Base-by-base conservation (phyloP, 352 stramenopile genomes). In the Pythium dissotocum region DNA sequence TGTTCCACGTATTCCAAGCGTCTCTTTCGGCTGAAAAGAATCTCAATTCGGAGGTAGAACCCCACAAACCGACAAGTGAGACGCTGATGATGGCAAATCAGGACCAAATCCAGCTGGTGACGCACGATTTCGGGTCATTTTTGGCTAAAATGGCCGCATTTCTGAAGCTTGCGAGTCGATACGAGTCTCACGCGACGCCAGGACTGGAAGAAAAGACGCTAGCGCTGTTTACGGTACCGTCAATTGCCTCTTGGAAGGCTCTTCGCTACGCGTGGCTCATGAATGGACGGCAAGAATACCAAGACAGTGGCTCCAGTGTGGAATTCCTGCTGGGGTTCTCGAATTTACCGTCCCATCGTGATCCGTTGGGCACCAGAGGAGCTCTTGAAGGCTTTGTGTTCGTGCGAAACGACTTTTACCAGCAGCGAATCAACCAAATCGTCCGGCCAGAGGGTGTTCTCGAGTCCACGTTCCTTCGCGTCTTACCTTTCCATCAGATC, bases 401-500 rank as follows among this genome's bases (percentile, higher is more conserved):
- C 16, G 26, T 66, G 33, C 28, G 24, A 12, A 66, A 66, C 30
- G 6, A n/a, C 3, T 48, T 59, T 36, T 66, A 66, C 36, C 46
- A 66, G 28, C 16, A n/a, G 13, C 58, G 58, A 24, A 18, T 64
- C 13, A 26, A 54, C 32, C 44, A 21, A 0, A 44, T 64, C 14
- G 12, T 64, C 10, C 16, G 38, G 4, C 6, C 14, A 14, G n/a
- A 64, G 16, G 6, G 53, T 13, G 53, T 44, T 12, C 42, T 44
- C 38, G 9, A 32, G 42, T n/a, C 32, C 4, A 56, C 26, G 4
- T 56, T 55, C 6, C n/a, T 58, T 2, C 12, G 13, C 4, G 6
- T 56, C 5, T 42, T 64, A 28, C 58, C 58, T 38, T 64, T 64
- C 26, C 42, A 56, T 10, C 58, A 40, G 16, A 38, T 64, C 21